Base-by-base conservation (phyloP, 108 stramenopile species). In the Cyclotella choctawhatcheeana region DNA sequence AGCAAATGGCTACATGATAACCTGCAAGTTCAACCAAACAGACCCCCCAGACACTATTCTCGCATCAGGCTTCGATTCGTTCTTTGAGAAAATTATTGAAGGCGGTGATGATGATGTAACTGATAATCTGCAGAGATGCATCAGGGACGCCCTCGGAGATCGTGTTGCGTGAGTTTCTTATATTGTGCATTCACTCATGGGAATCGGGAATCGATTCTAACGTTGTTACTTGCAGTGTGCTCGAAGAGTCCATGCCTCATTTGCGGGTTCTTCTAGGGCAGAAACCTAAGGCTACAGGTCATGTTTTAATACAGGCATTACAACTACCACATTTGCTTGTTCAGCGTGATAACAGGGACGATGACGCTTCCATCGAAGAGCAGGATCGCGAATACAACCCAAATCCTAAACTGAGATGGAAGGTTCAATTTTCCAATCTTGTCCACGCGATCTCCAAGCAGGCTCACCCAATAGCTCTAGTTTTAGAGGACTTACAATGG, bases 1-100 rank as follows among this genome's bases (percentile, higher is more conserved):
- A 35, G 17, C 52, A 54, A 44, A 45, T 26, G 72, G 72, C 44
- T 65, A 32, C 31, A 47, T 73, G 43, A 73, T 73, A 18, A 26
- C 24, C 21, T 50, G 51, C 10, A 73, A 73, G 37, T 73, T 73
- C 43, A 26, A 73, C 25, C 51, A 51, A 26, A 59, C 25, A 18
- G 40, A 47, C 8, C 50, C 14, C 6, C 53, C 72, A 20, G 50
- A 73, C 35, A 55, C 53, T 5, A 40, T 67, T 31, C 12, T 73
- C 18, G 32, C 52, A 24, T 53, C 54, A 0, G 53, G 48, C 0
- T 50, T 73, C 21, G 72, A 73, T 67, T 27, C 51, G 18, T 73
- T 73, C 31, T 55, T 67, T 43, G 37, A 32, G 1, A 24, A 54
- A 1, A 32, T 70, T 14, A 5, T 44, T 47, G 45, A 48, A 18